These are phyloP conservation scores for Aspergillus puulaauensis DNA, from an alignment of 2,329 filamentous ascomycete species.

Conservation along the genomic window DNA sequence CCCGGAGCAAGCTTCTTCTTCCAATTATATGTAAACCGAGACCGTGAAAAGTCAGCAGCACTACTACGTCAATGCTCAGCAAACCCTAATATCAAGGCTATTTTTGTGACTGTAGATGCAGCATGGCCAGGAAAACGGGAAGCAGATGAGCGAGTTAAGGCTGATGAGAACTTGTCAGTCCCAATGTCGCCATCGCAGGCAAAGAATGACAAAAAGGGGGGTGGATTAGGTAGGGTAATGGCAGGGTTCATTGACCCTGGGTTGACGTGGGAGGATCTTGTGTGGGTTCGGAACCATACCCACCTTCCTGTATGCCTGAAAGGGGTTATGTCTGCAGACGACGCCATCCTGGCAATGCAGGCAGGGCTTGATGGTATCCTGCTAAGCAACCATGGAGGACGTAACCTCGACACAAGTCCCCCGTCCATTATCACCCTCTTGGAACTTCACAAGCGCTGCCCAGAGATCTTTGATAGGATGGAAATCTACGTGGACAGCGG, in stretches of 20 bases:
- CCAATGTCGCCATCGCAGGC: constrained; percentile 47
- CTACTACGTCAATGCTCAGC: constrained; percentile 45
- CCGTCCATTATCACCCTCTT: constrained; percentile 53
- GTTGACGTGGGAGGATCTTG: constrained; percentile 54
- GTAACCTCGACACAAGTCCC: constrained; percentile 53
- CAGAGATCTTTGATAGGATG: constrained; percentile 50
- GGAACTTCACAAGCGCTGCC: constrained; percentile 52
- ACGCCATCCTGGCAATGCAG: constrained; percentile 52
- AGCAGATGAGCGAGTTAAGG: constrained; percentile 56
- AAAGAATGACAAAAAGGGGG: constrained; percentile 54
- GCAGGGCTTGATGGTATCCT: constrained; percentile 55
- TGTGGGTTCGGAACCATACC: constrained; percentile 52
- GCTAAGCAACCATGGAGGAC: constrained; percentile 59
- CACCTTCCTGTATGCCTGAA: constrained; percentile 56
- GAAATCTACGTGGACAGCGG: constrained; percentile 57
- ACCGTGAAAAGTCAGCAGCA: constrained; percentile 49
- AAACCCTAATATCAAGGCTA: constrained; percentile 44
- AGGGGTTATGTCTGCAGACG: constrained; percentile 57
- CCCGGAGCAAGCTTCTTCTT: constrained; percentile 50
- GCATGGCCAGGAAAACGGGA: constrained; percentile 57
- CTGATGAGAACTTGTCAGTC: constrained; percentile 43
- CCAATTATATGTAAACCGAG: constrained; percentile 56
- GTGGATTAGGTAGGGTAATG: constrained; percentile 55
- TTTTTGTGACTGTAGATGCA: constrained; percentile 57
- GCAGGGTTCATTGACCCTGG: constrained; percentile 53